Evolutionary conservation across 768 basidiomycete genomes (phyloP), one percentile per base, ranked within the genome.

Genomic region (Phylloporus sp.): DNA sequence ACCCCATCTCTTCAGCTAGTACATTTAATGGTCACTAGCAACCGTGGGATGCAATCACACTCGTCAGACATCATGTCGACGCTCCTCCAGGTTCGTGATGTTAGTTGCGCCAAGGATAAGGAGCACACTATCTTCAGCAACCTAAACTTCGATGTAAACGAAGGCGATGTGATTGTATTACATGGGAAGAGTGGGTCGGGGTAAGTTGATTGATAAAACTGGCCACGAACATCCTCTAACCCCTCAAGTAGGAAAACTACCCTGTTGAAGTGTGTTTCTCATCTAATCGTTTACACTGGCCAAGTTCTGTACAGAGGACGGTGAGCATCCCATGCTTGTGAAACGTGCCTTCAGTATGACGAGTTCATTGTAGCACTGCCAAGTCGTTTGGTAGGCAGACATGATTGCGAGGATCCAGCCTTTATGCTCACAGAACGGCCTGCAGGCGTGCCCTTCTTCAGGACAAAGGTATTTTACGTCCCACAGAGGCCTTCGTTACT

Each of bases 401-500:
- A 20, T 20, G 15, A 12, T 29, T 39, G n/a, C 13, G 5, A 31
- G 27, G n/a, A 38, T 50, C 31, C 11, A n/a, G 42, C 44, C 31
- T 45, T 24, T n/a, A 38, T 5, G n/a, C 35, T 58, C 5, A 57
- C 24, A 29, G 12, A 18, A n/a, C 26, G 29, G 27, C n/a, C 26
- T 8, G 29, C 61, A 87, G 91, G 87, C 12, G 80, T 93, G 22
- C 90, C 93, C 3, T 63, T 65, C 16, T 95, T 84, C 70, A 82
- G 93, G 45, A 91, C 86, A 0, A 79, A 77, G 49, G 83, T 95
- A 3, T 79, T 85, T 52, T 95, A 95, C 65, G 84, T 95, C 23
- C 92, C 93, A 1, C 93, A 95, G 68, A 76, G 93, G 35, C 86
- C 93, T 0, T 88, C 91, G 1, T 74, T 95, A n/a, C 80, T 95